Percentiles rank a stretch among this genome's conserved stretches.
Evolutionary conservation across 1,284 basidiomycete species (phyloP).

Genomic region (Rugosomyces carneus): DNA sequence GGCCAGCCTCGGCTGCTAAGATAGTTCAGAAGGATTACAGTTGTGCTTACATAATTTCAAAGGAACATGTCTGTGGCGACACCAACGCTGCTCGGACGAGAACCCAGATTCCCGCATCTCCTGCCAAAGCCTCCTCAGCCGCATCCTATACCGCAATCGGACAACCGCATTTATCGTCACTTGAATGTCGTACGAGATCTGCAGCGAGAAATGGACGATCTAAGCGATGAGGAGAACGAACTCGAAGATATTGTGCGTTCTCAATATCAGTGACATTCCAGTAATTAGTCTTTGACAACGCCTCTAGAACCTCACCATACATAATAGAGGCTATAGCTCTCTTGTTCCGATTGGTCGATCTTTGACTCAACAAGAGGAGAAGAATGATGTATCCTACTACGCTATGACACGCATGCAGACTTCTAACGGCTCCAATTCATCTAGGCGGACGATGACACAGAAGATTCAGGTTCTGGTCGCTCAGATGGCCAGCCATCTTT

Average conservation of each 20-base stretch:
- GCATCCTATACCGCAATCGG: constrained; percentile 55
- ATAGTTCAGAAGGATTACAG: too few relatives aligned
- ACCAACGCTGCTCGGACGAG: constrained; percentile 62
- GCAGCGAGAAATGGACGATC: constrained; percentile 74
- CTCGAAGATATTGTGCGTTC: constrained; percentile 59
- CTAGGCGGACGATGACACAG: constrained; percentile 38
- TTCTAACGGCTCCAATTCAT: neutral
- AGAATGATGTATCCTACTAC: constrained; percentile 60
- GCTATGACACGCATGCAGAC: neutral
- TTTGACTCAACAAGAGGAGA: constrained; percentile 73
- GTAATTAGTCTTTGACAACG: neutral
- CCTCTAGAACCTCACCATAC: constrained; percentile 48
- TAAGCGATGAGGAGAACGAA: constrained; percentile 81
- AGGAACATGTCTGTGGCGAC: constrained; percentile 51
- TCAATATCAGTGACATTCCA: neutral
- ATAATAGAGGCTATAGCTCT: constrained; percentile 60
- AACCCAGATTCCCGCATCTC: constrained; percentile 54
- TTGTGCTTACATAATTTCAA: neutral
- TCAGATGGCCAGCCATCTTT: constrained; percentile 33
- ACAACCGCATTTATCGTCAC: constrained; percentile 42
- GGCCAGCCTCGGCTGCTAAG: too few relatives aligned
- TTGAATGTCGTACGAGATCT: constrained; percentile 63
- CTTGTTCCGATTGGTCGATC: constrained; percentile 68
- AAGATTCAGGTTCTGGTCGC: constrained; percentile 39
- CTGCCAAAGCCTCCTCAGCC: constrained; percentile 63